Evolutionary conservation across 805 yeast genomes (phyloP).

Genomic region (Yamadazyma paraphyllophila): DNA sequence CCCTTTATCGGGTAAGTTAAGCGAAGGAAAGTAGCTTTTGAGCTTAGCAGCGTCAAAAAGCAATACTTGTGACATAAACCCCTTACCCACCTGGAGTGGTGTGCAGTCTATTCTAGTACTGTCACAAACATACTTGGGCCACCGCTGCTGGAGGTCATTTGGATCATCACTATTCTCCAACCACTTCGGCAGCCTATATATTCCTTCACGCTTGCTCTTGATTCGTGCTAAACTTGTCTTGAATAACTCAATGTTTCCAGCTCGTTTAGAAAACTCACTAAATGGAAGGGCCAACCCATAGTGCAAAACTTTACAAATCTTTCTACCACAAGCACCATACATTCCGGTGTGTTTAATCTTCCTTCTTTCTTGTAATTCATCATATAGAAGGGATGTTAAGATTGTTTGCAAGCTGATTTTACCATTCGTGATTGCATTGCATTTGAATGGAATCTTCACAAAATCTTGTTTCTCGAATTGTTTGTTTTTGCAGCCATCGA

Average conservation of each 20-base stretch:
- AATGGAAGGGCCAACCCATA: not conserved
- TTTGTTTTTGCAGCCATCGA: not conserved
- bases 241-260: not conserved
- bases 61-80: not conserved
- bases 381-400: not conserved
- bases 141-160: not conserved
- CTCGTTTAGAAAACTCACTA: not conserved
- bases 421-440: not conserved
- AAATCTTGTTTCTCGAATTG: not conserved
- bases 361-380: not conserved
- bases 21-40: not conserved
- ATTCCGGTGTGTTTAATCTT: too few species aligned
- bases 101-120: not conserved
- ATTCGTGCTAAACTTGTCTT: not conserved
- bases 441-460: not conserved
- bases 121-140: not conserved
- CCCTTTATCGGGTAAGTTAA: not conserved
- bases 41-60: not conserved
- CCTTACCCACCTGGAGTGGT: not conserved
- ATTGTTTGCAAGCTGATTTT: not conserved
- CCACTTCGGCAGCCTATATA: too few species aligned
- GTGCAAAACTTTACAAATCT: not conserved
- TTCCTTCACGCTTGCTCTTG: not conserved
- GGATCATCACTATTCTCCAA: too few species aligned
- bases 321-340: not conserved